Base-by-base conservation (phyloP, 2,329 filamentous ascomycete genomes). In the Phialophora chinensis region DNA sequence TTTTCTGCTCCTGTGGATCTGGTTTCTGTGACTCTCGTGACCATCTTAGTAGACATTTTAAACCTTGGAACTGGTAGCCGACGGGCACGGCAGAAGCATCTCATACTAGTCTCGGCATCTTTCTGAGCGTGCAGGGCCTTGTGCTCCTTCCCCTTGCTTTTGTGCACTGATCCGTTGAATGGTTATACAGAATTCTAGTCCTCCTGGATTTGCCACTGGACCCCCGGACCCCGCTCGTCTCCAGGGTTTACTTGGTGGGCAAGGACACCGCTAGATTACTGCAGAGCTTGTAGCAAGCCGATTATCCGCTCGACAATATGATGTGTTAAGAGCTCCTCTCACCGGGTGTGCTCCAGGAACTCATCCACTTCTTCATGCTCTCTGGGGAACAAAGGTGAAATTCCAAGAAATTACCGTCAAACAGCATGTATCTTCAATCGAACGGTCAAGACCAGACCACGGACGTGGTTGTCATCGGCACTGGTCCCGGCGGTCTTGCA, bases 391-490 rank as follows among this genome's bases (percentile, higher is more conserved):
- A 47, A 47, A 47, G 10, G 42, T 47, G 2, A 25, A 25, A 25
- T 25, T 25, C 23, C 23, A 2, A 25, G 23, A 47, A 54, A 54
- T 54, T 25, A 12, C 42, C n/a, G 10, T 27, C 59, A 20, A 27
- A 38, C 25, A 35, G 11, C 8, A 56, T 56, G 60, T 63, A 63
- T 52, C 11, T 56, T 38, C 52, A 63, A 38, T 56, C 60, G 31
- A 56, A 63, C n/a, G 60, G 50, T 27, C 50, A 63, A 56, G 60
- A 63, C 27, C 60, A 63, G 35, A 63, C 33, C 35, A 56, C 60
- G 3, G 60, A 63, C 25, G 50, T 63, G 50, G 60, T 63, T 4
- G 60, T 63, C 14, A 27, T 63, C 14, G 60, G 60, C 11, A 63
- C 50, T 11, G 60, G 60, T 6, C 60, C 60, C 11, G 60, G 60